phyloP scores from a whole-genome alignment of 306 rosid genomes.

The Medicago arabica region DNA sequence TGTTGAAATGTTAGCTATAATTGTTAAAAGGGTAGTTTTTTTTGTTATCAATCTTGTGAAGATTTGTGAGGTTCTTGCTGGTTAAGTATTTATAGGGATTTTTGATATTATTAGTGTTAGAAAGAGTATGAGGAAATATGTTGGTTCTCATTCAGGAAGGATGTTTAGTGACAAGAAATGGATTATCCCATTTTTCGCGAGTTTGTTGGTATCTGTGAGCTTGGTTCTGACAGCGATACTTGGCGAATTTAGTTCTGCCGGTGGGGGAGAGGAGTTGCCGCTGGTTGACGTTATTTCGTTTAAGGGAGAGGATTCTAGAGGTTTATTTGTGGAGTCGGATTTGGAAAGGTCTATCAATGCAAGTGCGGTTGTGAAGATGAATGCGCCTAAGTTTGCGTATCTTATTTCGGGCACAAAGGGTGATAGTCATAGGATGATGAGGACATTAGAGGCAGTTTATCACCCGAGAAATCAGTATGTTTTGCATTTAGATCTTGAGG shows the following conservation, averaged over 20 bases:
- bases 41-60: constrained; percentile 25
- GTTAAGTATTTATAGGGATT: constrained; percentile 43
- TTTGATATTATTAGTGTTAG: constrained; percentile 32
- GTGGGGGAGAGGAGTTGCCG: constrained; percentile 64
- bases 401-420: constrained; percentile 97
- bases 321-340: constrained; percentile 76
- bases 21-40: constrained; percentile 41
- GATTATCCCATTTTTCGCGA: constrained; percentile 84
- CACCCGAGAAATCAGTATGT: constrained; percentile 93
- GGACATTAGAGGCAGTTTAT: constrained; percentile 90
- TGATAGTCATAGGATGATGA: constrained; percentile 93
- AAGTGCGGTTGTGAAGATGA: constrained; percentile 37
- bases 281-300: constrained; percentile 64
- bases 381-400: constrained; percentile 85
- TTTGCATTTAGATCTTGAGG: constrained; percentile 97
- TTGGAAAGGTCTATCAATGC: constrained; percentile 51
- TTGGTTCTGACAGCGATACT: constrained; percentile 66
- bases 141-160: constrained; percentile 76
- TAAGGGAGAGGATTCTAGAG: constrained; percentile 62
- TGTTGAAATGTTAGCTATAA: constrained; percentile 39
- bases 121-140: constrained; percentile 86
- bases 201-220: constrained; percentile 70
- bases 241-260: constrained; percentile 59
- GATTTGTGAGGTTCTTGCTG: constrained; percentile 48
- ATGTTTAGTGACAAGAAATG: constrained; percentile 83